phyloP scores from a whole-genome alignment of 2,329 filamentous ascomycete species.

The Xylariaceae sp. region DNA sequence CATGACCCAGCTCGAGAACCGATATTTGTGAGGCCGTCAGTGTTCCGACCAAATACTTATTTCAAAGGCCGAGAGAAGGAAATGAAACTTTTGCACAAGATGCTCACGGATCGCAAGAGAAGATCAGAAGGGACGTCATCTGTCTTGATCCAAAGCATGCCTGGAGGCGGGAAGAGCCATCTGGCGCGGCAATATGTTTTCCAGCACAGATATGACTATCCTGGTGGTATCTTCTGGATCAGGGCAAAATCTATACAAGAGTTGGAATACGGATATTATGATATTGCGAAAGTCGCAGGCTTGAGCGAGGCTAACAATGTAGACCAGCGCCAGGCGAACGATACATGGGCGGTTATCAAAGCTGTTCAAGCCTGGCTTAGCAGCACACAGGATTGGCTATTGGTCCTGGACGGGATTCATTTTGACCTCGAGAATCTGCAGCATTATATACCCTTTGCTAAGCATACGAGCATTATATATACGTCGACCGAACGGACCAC shows the following conservation, averaged over 20 bases:
- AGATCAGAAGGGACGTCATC: constrained; percentile 64
- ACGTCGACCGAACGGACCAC: constrained; percentile 68
- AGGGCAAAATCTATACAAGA: constrained; percentile 65
- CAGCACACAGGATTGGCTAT: constrained; percentile 65
- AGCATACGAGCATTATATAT: constrained; percentile 69
- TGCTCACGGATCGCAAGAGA: constrained; percentile 62
- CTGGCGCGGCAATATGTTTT: constrained; percentile 72
- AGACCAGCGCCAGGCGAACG: constrained; percentile 46
- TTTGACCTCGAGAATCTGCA: constrained; percentile 64
- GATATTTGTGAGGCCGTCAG: constrained; percentile 54
- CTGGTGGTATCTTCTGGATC: constrained; percentile 74
- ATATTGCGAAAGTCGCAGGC: constrained; percentile 65
- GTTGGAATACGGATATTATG: constrained; percentile 67
- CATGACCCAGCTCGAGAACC: constrained; percentile 33
- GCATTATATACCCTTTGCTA: constrained; percentile 68
- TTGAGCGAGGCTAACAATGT: constrained; percentile 50
- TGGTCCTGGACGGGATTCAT: constrained; percentile 70
- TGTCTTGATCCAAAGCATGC: constrained; percentile 67
- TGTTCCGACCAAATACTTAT: constrained; percentile 64
- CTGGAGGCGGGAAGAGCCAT: constrained; percentile 73
- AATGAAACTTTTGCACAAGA: constrained; percentile 61
- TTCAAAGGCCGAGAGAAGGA: constrained; percentile 66
- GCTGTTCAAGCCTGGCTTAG: constrained; percentile 68
- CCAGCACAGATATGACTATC: constrained; percentile 61
- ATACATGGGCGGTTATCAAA: constrained; percentile 57